These are phyloP conservation scores for Pichia ethanolica DNA, from an alignment of 805 yeast genomes.

Conservation along the genomic window DNA sequence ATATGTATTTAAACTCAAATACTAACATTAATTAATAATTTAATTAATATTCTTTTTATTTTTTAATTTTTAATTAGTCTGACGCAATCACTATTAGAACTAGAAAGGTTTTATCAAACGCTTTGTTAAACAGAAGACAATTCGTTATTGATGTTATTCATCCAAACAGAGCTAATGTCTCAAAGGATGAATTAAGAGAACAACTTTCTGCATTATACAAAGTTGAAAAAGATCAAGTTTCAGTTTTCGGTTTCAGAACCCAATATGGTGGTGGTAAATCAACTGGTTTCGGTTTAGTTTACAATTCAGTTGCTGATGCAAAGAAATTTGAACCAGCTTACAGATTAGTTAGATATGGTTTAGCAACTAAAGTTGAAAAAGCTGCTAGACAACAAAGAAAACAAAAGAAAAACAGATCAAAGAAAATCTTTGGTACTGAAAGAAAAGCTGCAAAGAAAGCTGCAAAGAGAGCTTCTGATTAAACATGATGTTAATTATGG, in stretches of 20 bases:
- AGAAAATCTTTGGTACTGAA: slow-evolving; percentile 98
- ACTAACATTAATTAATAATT: no score
- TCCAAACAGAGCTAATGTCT: slow-evolving; percentile 98
- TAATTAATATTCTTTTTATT: background rate
- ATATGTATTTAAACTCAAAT: no score
- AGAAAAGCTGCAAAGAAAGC: slow-evolving; percentile 87
- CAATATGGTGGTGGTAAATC: slow-evolving; percentile 99
- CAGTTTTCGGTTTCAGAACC: slow-evolving; percentile 99
- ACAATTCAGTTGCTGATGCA: slow-evolving; percentile 96
- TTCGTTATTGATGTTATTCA: slow-evolving; percentile 98
- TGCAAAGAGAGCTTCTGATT: slow-evolving; percentile 87
- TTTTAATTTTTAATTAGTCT: slow-evolving; percentile 44
- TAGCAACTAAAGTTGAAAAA: slow-evolving; percentile 93
- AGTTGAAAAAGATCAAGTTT: slow-evolving; percentile 62
- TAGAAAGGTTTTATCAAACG: slow-evolving; percentile 98
- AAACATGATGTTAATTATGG: slow-evolving; percentile 20
- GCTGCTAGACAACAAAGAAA: slow-evolving; percentile 99
- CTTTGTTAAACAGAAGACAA: slow-evolving; percentile 98
- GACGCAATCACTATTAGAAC: slow-evolving; percentile 99
- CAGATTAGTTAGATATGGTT: slow-evolving; percentile 99
- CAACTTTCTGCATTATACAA: slow-evolving; percentile 53
- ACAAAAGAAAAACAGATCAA: slow-evolving; percentile 99
- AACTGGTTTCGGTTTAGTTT: slow-evolving; percentile 97
- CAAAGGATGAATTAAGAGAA: slow-evolving; percentile 97
- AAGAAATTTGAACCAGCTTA: slow-evolving; percentile 98